Base-by-base conservation (phyloP, 305 asterid genomes). In the Stenogyne calaminthoides region DNA sequence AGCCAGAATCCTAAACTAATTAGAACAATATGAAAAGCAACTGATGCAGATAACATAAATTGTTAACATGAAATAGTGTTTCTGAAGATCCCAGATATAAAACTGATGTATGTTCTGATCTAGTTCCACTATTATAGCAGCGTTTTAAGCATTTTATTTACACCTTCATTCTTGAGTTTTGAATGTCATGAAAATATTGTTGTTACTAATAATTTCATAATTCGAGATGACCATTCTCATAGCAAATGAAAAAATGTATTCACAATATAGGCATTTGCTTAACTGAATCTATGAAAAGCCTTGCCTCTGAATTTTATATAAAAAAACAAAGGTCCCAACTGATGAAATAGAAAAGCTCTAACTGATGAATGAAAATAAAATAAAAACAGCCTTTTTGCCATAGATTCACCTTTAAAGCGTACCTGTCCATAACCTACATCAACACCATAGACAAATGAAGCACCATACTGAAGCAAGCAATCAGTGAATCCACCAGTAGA, bases 371-470 rank as follows among this genome's bases (percentile, higher is more conserved):
- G 62, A 15, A 37, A 58, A 66, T 19, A 44, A 61, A 52, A 37
- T 8, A 8, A 57, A 37, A 77, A 63, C 11, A 42, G 54, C 44
- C 54, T 59, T 70, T 34, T 58, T 15, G 32, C 20, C 47, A 54
- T 64, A 75, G 32, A 22, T 39, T 65, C 14, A 22, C 36, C 12
- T 9, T 59, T 22, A 5, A 51, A 67, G 52, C 44, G 1, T 83
- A 90, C 98, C 98, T 91, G 97, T 73, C 99, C 99, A 78, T 92
- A 95, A 70, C 99, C 98, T 54, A 95, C 99, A 80, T 95, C 99
- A 75, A 95, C 99, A 65, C 99, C 99, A 82, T 92, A 92, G 76
- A 95, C 96, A 82, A 85, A 88, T 54, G 97, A 84, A 80, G 97
- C 97, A 72, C 99, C 99, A 56, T 88, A 77, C 82, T 92, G 96